A percentile compares a stretch with the other conserved stretches of the same genome.
These are phyloP conservation scores for Solanum sitiens DNA, from an alignment of 257 asterid genomes.

Conservation along the genomic window DNA sequence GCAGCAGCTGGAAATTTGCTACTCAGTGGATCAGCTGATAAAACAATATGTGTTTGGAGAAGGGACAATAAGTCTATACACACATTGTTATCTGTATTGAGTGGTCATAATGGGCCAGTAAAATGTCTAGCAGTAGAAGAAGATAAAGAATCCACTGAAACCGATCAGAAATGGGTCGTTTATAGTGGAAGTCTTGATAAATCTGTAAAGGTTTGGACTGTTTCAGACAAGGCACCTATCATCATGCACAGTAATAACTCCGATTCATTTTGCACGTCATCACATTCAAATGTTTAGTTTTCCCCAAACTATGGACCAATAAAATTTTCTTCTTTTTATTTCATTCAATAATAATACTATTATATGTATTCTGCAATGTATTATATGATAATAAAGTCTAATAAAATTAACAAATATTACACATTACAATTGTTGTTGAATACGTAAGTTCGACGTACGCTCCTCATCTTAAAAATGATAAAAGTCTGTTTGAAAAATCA, in stretches of 20 bases:
- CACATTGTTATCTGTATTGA: constrained; percentile 27
- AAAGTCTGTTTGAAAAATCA: neutral
- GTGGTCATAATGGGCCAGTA: constrained; percentile 54
- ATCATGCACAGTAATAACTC: constrained; percentile 3
- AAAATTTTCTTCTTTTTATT: neutral
- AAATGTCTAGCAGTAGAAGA: constrained; percentile 57
- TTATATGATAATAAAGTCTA: neutral
- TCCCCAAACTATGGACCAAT: neutral
- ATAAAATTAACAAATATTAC: neutral
- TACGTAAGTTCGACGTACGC: no score
- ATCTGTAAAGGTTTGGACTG: constrained; percentile 56
- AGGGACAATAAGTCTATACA: constrained; percentile 31
- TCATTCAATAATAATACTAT: neutral
- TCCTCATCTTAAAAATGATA: neutral
- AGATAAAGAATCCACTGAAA: constrained; percentile 16
- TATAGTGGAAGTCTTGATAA: constrained; percentile 63
- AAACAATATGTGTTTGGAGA: constrained; percentile 53
- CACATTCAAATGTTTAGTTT: neutral
- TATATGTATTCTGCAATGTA: neutral
- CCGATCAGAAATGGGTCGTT: constrained; percentile 29
- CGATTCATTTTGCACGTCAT: neutral
- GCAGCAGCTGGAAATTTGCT: constrained; percentile 36
- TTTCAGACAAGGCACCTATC: constrained; percentile 33
- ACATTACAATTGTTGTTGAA: neutral
- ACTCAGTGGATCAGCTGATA: constrained; percentile 53